These are phyloP conservation scores for Salix arbutifolia DNA, from an alignment of 345 rosid species.

Conservation along the genomic window DNA sequence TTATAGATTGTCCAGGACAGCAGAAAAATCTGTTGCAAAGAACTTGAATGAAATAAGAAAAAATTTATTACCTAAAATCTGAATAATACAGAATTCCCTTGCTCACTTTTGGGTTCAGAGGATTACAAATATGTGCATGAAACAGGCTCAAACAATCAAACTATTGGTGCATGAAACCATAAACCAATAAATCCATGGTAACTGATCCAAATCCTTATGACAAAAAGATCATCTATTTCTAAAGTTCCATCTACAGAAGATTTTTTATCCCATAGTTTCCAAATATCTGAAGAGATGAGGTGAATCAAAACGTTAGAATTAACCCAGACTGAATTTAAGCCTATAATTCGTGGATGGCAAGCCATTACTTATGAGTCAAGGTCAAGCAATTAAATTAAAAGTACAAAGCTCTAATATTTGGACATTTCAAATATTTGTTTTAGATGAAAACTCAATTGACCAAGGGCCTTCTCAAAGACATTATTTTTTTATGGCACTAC, in stretches of 20 bases:
- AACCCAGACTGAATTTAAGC: neutral
- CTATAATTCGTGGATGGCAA: neutral
- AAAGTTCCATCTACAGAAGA: neutral
- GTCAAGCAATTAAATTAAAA: neutral
- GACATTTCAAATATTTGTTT: neutral
- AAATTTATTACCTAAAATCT: neutral
- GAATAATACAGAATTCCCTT: neutral
- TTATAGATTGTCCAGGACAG: neutral
- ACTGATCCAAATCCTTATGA: neutral
- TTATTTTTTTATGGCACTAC: neutral
- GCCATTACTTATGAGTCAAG: neutral
- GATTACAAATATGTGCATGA: neutral
- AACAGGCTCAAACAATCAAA: neutral
- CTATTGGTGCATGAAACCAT: neutral
- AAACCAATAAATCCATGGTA: neutral
- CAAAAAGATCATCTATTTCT: neutral
- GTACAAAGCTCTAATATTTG: neutral
- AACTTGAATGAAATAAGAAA: neutral
- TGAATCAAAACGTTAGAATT: neutral
- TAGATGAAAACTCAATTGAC: neutral
- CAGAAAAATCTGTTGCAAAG: neutral
- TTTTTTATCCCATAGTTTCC: neutral
- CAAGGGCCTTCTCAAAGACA: neutral
- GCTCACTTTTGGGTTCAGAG: neutral
- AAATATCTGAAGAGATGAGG: neutral